Conservation (phyloP, 1,139 yeast genomes). For the Candida gigantensis region DNA sequence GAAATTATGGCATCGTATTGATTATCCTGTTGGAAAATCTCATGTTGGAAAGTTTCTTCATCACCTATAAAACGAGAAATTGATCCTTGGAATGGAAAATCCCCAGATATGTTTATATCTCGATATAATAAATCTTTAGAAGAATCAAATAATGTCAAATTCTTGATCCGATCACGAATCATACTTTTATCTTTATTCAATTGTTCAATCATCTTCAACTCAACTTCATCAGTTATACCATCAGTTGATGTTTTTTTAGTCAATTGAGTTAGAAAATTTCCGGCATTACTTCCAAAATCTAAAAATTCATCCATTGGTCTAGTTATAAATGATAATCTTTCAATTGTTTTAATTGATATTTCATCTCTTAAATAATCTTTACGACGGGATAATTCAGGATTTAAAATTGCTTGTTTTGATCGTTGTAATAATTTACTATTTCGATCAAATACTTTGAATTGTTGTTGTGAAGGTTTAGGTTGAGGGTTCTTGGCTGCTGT, state of each 20-base stretch:
- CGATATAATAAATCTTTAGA: conserved; percentile 54
- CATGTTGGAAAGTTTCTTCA: conserved; percentile 60
- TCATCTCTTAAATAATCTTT: conserved; percentile 80
- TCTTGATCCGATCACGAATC: conserved; percentile 54
- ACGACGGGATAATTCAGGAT: conserved; percentile 49
- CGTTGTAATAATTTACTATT: conserved; percentile 60
- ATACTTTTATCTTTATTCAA: conserved; percentile 53
- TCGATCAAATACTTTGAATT: conserved; percentile 68
- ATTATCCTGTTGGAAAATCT: conserved; percentile 36
- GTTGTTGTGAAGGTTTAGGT: conserved; percentile 22
- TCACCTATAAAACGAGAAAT: conserved; percentile 58
- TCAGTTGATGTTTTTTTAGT: conserved; percentile 30
- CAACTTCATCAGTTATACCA: conserved; percentile 29
- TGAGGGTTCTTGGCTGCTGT: conserved; percentile 25
- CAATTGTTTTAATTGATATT: conserved; percentile 71
- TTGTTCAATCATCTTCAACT: conserved; percentile 32
- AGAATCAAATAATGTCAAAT: conserved; percentile 69
- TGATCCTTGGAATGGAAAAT: conserved; percentile 42
- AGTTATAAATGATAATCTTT: conserved; percentile 72
- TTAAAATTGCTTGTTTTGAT: conserved; percentile 47
- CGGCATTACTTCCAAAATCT: conserved; percentile 77
- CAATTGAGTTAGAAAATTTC: conserved; percentile 49
- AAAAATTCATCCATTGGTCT: conserved; percentile 60
- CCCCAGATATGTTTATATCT: conserved; percentile 38
- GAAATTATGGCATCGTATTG: conserved; percentile 74